A percentile compares a stretch with the other conserved stretches of the same genome.
Conservation (phyloP, 108 stramenopile genomes). For the Discostella stelligeroides region DNA sequence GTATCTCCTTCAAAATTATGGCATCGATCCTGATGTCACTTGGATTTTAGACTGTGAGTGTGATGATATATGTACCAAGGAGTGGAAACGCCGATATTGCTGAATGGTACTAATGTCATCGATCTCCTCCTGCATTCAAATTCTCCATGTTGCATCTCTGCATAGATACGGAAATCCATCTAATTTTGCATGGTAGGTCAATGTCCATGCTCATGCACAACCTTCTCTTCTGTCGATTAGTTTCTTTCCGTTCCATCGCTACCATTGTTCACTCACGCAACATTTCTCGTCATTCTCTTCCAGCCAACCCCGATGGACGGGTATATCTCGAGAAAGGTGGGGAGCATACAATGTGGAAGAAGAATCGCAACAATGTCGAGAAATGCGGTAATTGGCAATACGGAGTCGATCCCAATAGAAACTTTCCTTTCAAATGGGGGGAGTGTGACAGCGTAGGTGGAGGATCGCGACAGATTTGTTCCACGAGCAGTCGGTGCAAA, state of each 20-base stretch:
- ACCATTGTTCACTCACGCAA: neutral
- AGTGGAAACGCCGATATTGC: too few species aligned
- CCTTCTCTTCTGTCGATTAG: neutral
- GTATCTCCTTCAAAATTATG: conserved; percentile 9
- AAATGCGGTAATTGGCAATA: neutral
- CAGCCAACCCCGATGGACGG: conserved; percentile 13
- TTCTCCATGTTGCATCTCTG: too few species aligned
- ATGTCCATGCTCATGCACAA: too few species aligned
- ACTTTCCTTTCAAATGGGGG: conserved; percentile 25
- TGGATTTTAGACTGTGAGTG: conserved; percentile 15
- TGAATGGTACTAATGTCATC: too few species aligned
- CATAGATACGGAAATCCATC: conserved; percentile 12
- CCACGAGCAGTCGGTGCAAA: neutral
- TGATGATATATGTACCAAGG: too few species aligned
- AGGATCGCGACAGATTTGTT: conserved; percentile 1
- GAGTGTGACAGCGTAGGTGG: neutral
- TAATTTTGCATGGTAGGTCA: conserved; percentile 8
- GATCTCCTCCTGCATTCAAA: too few species aligned
- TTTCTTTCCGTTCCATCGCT: neutral
- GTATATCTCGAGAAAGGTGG: conserved; percentile 7
- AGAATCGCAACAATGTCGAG: conserved; percentile 13
- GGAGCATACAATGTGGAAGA: conserved; percentile 1
- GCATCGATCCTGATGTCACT: conserved; percentile 3
- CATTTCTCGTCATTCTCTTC: neutral
- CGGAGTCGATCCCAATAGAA: conserved; percentile 16